These are phyloP conservation scores for Claviceps maximensis DNA, from an alignment of 2,329 filamentous ascomycete genomes.

Conservation along the genomic window DNA sequence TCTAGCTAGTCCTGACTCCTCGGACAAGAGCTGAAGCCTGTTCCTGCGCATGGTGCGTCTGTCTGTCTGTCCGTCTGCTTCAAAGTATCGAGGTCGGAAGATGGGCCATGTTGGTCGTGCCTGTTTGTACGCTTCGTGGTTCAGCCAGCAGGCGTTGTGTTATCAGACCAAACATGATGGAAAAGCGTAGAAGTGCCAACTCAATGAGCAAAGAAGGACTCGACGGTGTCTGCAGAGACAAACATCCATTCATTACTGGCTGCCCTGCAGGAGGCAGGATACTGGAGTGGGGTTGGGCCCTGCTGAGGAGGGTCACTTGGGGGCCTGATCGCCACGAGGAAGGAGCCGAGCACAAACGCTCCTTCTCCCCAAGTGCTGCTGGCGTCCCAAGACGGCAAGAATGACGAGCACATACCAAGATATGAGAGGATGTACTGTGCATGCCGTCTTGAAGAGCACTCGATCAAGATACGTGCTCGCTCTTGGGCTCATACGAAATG, in stretches of 20 bases:
- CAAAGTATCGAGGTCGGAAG: neutral
- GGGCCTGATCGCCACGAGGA: neutral
- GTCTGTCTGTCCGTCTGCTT: too few relatives aligned
- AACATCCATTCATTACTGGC: neutral
- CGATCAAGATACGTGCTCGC: too few relatives aligned
- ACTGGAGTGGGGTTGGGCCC: too few relatives aligned
- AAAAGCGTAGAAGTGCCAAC: neutral
- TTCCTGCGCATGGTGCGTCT: too few relatives aligned
- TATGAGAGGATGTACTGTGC: too few relatives aligned
- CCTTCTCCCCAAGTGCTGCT: too few relatives aligned
- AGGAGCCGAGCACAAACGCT: neutral
- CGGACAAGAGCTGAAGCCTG: neutral
- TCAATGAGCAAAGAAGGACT: neutral
- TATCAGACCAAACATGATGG: neutral
- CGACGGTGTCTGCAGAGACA: too few relatives aligned
- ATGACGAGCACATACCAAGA: too few relatives aligned
- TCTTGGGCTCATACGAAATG: too few relatives aligned
- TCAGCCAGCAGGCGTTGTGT: neutral
- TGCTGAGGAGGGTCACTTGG: too few relatives aligned
- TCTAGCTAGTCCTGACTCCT: neutral
- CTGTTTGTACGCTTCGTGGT: neutral
- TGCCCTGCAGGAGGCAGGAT: too few relatives aligned
- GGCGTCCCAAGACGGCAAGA: too few relatives aligned
- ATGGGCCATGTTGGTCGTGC: neutral
- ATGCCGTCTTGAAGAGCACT: neutral